These are phyloP conservation scores for Syzygium aromaticum DNA, from an alignment of 345 rosid genomes.

Conservation along the genomic window DNA sequence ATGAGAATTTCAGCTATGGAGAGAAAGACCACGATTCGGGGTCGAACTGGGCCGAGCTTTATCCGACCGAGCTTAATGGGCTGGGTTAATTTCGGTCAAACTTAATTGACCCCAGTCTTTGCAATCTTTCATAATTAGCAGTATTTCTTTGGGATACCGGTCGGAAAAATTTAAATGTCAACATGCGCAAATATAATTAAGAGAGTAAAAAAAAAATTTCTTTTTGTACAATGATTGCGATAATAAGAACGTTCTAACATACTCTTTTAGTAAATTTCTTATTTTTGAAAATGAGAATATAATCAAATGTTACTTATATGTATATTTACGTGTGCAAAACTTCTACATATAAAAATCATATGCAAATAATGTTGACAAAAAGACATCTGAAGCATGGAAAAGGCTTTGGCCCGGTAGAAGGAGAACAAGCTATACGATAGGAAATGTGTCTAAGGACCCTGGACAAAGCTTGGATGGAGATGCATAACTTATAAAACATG, in stretches of 20 bases:
- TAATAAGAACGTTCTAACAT: neutral
- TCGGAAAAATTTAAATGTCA: too few species aligned
- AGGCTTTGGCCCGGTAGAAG: neutral
- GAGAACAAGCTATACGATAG: neutral
- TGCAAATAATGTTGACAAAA: neutral
- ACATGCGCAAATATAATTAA: too few species aligned
- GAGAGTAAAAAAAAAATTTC: neutral
- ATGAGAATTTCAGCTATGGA: too few species aligned
- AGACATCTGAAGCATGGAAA: neutral
- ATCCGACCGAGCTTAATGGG: too few species aligned
- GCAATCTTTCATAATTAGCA: too few species aligned
- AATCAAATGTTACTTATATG: neutral
- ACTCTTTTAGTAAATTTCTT: neutral
- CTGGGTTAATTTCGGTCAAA: too few species aligned
- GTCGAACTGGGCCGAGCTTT: too few species aligned
- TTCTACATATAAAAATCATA: neutral
- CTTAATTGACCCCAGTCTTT: too few species aligned
- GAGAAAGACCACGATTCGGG: too few species aligned
- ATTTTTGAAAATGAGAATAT: neutral
- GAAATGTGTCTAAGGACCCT: neutral
- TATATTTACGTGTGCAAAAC: neutral
- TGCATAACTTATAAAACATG: neutral
- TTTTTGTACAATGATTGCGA: neutral
- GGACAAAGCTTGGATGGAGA: neutral
- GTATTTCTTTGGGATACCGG: too few species aligned